A percentile compares a stretch with the other conserved stretches of the same genome.
Conservation (phyloP, 2,329 filamentous ascomycete genomes). For the Parastagonospora avenae region DNA sequence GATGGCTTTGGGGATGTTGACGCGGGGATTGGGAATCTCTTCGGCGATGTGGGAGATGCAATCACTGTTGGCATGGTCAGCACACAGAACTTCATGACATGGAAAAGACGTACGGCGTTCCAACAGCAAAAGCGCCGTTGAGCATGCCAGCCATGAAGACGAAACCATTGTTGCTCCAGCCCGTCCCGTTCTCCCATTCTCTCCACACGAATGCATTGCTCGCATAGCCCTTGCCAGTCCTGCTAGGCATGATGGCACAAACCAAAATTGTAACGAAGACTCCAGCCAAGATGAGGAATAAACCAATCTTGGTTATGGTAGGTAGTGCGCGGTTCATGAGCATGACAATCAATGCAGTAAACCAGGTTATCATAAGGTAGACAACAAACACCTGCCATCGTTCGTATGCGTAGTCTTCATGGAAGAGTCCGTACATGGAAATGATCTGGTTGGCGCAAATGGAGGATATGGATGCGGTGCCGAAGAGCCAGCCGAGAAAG, state of each 20-base stretch:
- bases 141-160: constrained; percentile 69
- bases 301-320: constrained; percentile 59
- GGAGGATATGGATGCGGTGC: constrained; percentile 48
- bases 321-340: constrained; percentile 62
- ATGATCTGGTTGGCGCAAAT: constrained; percentile 55
- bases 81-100: not conserved
- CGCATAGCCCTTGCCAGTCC: constrained; percentile 50
- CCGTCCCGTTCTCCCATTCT: constrained; percentile 54
- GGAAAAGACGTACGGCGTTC: constrained; percentile 54
- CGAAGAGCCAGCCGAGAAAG: constrained; percentile 57
- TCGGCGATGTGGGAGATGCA: constrained; percentile 70
- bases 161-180: constrained; percentile 60
- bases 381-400: constrained; percentile 59
- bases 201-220: constrained; percentile 51
- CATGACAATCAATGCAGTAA: constrained; percentile 54
- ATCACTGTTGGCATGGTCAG: constrained; percentile 51
- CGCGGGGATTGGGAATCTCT: constrained; percentile 42
- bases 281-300: constrained; percentile 59
- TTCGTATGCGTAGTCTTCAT: constrained; percentile 52
- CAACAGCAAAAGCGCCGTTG: constrained; percentile 72
- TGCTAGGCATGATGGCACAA: constrained; percentile 60
- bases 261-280: constrained; percentile 62
- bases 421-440: constrained; percentile 56
- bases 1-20: constrained; percentile 50
- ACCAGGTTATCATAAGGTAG: constrained; percentile 56